Conservation (phyloP, 768 basidiomycete genomes). For the Gautieria morchelliformis region DNA sequence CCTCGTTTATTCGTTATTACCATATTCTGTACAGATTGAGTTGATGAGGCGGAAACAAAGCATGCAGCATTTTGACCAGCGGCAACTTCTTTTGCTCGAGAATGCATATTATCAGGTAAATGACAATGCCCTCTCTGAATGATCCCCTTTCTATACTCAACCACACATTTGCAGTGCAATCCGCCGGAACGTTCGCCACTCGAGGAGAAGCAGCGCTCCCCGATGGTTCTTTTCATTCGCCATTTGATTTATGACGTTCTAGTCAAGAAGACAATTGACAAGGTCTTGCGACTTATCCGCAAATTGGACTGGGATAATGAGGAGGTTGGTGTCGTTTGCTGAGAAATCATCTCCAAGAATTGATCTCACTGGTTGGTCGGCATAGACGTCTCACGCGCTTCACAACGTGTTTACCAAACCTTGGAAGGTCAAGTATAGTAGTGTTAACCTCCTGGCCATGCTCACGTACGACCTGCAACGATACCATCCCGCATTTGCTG, state of each 20-base stretch:
- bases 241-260: conserved; percentile 93
- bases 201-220: conserved; percentile 74
- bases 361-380: conserved; percentile 13
- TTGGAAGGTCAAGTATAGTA: conserved; percentile 94
- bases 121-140: not conserved
- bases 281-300: conserved; percentile 84
- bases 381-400: conserved; percentile 47
- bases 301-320: conserved; percentile 94
- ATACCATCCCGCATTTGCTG: conserved; percentile 82
- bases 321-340: conserved; percentile 20
- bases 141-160: not conserved
- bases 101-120: conserved; percentile 95
- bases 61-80: conserved; percentile 85
- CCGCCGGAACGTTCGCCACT: conserved; percentile 88
- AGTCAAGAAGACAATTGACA: conserved; percentile 89
- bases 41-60: conserved; percentile 92
- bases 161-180: conserved; percentile 57
- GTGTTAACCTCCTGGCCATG: conserved; percentile 85
- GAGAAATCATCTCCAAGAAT: not conserved
- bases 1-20: not conserved
- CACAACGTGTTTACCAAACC: conserved; percentile 94
- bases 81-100: conserved; percentile 82
- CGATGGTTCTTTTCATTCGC: conserved; percentile 88
- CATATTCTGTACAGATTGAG: conserved; percentile 51
- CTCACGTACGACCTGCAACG: conserved; percentile 90